Conservation (phyloP, 192 early-diverging fungal species). For the Entophlyctis helioformis region DNA sequence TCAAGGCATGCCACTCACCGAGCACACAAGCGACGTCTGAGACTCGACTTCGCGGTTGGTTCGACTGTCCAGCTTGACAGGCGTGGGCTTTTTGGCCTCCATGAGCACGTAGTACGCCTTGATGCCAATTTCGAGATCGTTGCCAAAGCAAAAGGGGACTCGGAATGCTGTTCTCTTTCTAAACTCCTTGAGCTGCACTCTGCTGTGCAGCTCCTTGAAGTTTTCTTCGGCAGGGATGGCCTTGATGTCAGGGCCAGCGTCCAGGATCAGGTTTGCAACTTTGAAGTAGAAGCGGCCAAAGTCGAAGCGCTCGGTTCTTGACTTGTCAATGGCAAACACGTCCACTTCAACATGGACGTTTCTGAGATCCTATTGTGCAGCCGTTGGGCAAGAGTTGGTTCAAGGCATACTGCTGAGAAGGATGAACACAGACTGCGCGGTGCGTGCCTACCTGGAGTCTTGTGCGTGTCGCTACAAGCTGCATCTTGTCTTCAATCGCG, state of each 20-base stretch:
- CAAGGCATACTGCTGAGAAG: too few species aligned
- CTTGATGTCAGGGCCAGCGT: background rate
- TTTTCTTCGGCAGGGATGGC: conserved; percentile 26
- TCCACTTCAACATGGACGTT: too few species aligned
- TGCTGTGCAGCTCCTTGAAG: conserved; percentile 32
- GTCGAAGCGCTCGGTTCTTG: too few species aligned
- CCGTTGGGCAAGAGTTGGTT: background rate
- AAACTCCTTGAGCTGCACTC: conserved; percentile 49
- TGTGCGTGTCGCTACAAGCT: too few species aligned
- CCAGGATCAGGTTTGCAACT: background rate
- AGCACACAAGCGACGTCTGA: conserved; percentile 47
- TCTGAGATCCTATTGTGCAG: too few species aligned
- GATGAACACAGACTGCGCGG: too few species aligned
- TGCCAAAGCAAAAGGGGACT: conserved; percentile 46
- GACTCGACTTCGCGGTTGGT: conserved; percentile 41
- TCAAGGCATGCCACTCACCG: too few species aligned
- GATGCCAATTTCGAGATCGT: conserved; percentile 54
- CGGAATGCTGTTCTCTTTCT: conserved; percentile 47
- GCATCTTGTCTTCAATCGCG: too few species aligned
- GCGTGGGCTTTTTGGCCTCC: conserved; percentile 31
- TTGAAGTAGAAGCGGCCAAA: too few species aligned
- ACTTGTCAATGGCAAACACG: too few species aligned
- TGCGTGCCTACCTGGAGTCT: too few species aligned
- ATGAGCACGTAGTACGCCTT: conserved; percentile 50
- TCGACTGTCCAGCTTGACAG: conserved; percentile 34